These are phyloP conservation scores for Flagelloscypha sp. DNA, from an alignment of 768 basidiomycete genomes.

Conservation along the genomic window DNA sequence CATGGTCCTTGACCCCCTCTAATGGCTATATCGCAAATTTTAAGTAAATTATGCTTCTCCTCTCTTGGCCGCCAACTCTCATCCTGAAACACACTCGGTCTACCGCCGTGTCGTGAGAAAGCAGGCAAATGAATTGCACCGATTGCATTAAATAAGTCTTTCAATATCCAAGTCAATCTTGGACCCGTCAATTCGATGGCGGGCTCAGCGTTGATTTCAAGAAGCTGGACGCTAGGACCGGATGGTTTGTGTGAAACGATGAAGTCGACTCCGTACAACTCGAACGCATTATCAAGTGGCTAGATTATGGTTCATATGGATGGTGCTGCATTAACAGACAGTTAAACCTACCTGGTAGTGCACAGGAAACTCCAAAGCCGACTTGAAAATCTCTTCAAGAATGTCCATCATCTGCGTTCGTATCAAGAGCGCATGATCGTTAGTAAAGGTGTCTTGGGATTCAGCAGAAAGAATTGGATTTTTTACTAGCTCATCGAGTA, in stretches of 20 bases:
- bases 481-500: constrained; percentile 75
- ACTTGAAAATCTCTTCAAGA: constrained; percentile 77
- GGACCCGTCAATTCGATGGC: constrained; percentile 91
- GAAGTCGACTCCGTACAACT: constrained; percentile 93
- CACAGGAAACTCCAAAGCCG: constrained; percentile 72
- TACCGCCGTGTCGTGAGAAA: no score
- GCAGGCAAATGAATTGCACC: no score
- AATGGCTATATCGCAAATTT: no score
- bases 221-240: constrained; percentile 44
- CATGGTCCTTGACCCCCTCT: no score
- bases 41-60: no score
- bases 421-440: constrained; percentile 34
- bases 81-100: no score
- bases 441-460: constrained; percentile 17
- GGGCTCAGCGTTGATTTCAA: constrained; percentile 93
- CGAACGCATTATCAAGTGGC: constrained; percentile 87
- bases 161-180: constrained; percentile 70
- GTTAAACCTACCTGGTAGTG: constrained; percentile 65
- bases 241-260: constrained; percentile 46
- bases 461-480: constrained; percentile 39
- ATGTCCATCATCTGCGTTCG: constrained; percentile 54
- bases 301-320: constrained; percentile 23
- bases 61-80: no score
- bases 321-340: neutral
- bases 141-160: constrained; percentile 71